Conservation (phyloP, 1,139 yeast species). For the Blastobotrys arbuscula region DNA sequence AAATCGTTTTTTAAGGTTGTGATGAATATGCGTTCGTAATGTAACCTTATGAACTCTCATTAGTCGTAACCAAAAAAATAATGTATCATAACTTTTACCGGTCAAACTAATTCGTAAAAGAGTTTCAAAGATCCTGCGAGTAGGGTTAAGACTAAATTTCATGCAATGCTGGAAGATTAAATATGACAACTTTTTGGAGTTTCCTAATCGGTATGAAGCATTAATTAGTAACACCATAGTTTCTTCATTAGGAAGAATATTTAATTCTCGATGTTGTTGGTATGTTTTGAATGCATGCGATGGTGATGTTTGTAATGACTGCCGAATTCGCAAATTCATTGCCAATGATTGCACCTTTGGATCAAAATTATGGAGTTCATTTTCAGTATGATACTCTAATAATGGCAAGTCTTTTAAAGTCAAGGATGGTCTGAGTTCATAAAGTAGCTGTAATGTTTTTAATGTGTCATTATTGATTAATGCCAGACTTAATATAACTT, state of each 20-base stretch:
- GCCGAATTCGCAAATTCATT: slow-evolving; percentile 3
- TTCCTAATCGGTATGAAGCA: slow-evolving; percentile 28
- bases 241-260: slow-evolving; percentile 22
- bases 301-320: background rate
- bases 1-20: slow-evolving; percentile 19
- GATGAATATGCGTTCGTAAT: slow-evolving; percentile 20
- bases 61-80: slow-evolving; percentile 24
- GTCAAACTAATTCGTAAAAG: slow-evolving; percentile 26
- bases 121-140: slow-evolving; percentile 25
- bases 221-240: slow-evolving; percentile 28
- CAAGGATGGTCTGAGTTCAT: background rate
- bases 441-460: background rate
- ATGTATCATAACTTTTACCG: slow-evolving; percentile 22
- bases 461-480: background rate
- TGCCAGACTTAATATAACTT: background rate
- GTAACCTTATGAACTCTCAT: slow-evolving; percentile 23
- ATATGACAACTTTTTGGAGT: slow-evolving; percentile 29
- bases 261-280: slow-evolving; percentile 17
- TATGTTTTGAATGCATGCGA: slow-evolving; percentile 12
- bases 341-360: background rate
- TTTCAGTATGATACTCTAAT: background rate
- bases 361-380: background rate
- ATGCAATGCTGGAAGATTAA: slow-evolving; percentile 26
- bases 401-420: background rate
- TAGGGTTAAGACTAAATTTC: slow-evolving; percentile 15